Evolutionary conservation across 2,329 filamentous ascomycete genomes (phyloP).

Genomic region (Clarireedia homoeocarpa): DNA sequence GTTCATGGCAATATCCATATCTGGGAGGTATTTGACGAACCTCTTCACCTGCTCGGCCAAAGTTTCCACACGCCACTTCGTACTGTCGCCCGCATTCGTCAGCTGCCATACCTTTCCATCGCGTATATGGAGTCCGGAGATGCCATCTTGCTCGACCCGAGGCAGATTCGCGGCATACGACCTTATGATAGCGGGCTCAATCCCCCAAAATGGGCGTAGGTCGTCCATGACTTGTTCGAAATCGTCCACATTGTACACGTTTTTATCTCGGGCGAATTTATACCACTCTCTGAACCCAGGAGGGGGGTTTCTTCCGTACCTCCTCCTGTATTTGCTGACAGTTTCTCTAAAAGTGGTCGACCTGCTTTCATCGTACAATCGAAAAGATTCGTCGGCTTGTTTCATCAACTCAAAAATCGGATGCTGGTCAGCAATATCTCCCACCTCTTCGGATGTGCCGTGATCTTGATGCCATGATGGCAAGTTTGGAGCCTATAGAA

Average conservation of each 20-base stretch:
- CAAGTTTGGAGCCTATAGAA: constrained; percentile 20
- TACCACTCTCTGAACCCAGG: constrained; percentile 58
- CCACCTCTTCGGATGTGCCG: constrained; percentile 17
- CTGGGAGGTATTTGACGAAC: constrained; percentile 47
- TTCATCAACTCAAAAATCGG: constrained; percentile 28
- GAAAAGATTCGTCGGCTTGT: constrained; percentile 26
- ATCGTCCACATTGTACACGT: constrained; percentile 52
- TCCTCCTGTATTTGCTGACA: constrained; percentile 46
- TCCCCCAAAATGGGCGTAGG: constrained; percentile 50
- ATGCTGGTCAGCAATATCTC: constrained; percentile 21
- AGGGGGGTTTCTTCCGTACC: constrained; percentile 52
- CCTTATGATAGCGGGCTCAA: constrained; percentile 29
- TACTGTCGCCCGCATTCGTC: constrained; percentile 17
- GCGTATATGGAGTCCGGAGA: constrained; percentile 27
- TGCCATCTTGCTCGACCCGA: constrained; percentile 19
- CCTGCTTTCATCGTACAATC: constrained; percentile 26
- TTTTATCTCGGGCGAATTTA: constrained; percentile 41
- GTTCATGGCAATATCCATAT: constrained; percentile 62
- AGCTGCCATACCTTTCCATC: constrained; percentile 29
- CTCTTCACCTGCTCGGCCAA: constrained; percentile 30
- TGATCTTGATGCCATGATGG: constrained; percentile 21
- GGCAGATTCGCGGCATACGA: constrained; percentile 34
- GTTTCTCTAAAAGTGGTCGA: constrained; percentile 43
- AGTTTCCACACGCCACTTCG: constrained; percentile 35
- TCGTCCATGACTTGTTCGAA: constrained; percentile 60